These are phyloP conservation scores for Cordyceps militaris DNA, from an alignment of 2,329 filamentous ascomycete genomes.

Conservation along the genomic window DNA sequence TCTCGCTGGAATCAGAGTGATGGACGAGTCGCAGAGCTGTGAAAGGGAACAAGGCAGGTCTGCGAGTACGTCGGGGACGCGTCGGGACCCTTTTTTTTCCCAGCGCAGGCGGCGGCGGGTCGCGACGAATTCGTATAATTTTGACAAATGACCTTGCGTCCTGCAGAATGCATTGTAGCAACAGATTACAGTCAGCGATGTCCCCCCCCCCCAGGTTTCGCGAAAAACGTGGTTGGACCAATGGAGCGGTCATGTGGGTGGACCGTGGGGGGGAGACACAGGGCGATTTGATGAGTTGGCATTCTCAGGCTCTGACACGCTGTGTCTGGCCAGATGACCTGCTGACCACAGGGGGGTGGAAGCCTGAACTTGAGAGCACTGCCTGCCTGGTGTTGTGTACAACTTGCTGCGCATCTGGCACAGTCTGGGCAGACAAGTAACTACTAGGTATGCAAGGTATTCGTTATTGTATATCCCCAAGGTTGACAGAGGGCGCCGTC, in stretches of 20 bases:
- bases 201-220: background rate
- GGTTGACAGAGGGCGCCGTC: background rate
- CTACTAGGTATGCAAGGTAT: no score
- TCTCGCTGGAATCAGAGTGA: background rate
- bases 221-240: constrained; percentile 4
- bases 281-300: constrained; percentile 6
- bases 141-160: constrained; percentile 8
- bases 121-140: background rate
- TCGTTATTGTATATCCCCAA: no score
- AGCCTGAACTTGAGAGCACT: background rate
- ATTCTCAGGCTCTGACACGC: constrained; percentile 8
- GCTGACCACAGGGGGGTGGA: background rate
- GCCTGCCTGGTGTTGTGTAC: no score
- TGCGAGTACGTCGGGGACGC: background rate
- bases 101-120: no score
- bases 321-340: constrained; percentile 8
- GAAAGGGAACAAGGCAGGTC: background rate
- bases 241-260: constrained; percentile 5
- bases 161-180: background rate
- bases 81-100: background rate
- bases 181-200: background rate
- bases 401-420: no score
- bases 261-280: background rate
- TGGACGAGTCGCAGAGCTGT: no score
- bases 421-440: no score